Evolutionary conservation across 2,329 filamentous ascomycete genomes (phyloP).

Genomic region (Alternaria sp.): DNA sequence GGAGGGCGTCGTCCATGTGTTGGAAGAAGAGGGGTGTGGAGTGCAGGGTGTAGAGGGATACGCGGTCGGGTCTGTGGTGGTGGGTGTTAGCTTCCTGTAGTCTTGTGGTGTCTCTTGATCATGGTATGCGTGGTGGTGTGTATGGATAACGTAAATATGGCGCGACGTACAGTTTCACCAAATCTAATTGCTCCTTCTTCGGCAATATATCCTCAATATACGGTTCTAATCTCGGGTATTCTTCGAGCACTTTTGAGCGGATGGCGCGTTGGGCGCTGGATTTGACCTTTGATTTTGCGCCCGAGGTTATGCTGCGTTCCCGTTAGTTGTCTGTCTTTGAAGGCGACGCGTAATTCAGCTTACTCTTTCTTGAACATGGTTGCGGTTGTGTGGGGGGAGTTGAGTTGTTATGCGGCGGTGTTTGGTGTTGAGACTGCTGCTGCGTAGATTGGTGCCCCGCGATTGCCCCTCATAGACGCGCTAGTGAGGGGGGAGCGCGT

Average conservation of each 20-base stretch:
- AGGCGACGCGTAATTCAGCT: not conserved
- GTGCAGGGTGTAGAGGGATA: slow-evolving; percentile 85
- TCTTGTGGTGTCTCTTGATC: not conserved
- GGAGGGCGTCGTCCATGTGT: slow-evolving; percentile 74
- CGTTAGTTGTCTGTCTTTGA: too few species aligned
- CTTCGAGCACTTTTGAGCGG: slow-evolving; percentile 79
- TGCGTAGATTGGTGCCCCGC: slow-evolving; percentile 7
- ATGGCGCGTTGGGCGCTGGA: slow-evolving; percentile 90
- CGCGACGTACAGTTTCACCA: slow-evolving; percentile 75
- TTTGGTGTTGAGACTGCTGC: slow-evolving; percentile 11
- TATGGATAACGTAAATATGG: too few species aligned
- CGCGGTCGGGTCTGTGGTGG: slow-evolving; percentile 72
- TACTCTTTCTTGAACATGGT: slow-evolving; percentile 50
- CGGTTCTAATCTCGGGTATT: slow-evolving; percentile 83
- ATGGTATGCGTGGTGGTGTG: not conserved
- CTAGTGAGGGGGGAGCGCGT: slow-evolving; percentile 7
- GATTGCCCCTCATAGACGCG: slow-evolving; percentile 14
- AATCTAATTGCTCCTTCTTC: slow-evolving; percentile 89
- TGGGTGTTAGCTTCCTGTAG: slow-evolving; percentile 7
- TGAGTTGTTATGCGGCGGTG: not conserved
- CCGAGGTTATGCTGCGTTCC: slow-evolving; percentile 68
- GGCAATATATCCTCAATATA: slow-evolving; percentile 94
- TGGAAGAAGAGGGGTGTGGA: slow-evolving; percentile 88
- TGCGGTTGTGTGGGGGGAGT: slow-evolving; percentile 2
- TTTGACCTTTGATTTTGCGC: slow-evolving; percentile 94